Evolutionary conservation across 441 rosid species (phyloP).

Genomic region (Codiaeum variegatum): DNA sequence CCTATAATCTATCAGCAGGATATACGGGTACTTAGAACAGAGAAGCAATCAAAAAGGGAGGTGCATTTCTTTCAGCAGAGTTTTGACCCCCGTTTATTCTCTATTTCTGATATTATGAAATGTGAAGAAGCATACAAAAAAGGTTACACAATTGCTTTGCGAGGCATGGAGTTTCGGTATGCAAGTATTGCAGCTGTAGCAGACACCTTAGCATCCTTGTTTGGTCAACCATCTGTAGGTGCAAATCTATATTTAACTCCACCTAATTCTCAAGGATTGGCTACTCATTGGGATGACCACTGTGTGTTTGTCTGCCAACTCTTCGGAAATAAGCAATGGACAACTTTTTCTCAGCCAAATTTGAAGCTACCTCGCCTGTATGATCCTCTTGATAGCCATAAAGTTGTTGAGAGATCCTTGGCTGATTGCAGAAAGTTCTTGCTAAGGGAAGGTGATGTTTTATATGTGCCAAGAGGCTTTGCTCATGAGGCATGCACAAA

Average conservation of each 20-base stretch:
- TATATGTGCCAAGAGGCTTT: constrained; percentile 66
- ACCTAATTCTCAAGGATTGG: constrained; percentile 58
- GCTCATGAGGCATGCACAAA: constrained; percentile 50
- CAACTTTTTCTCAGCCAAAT: constrained; percentile 33
- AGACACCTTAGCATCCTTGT: constrained; percentile 50
- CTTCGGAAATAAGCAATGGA: constrained; percentile 52
- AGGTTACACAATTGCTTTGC: constrained; percentile 56
- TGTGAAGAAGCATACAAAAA: constrained; percentile 52
- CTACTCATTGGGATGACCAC: constrained; percentile 54
- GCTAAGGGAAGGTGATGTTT: constrained; percentile 53
- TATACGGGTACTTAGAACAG: constrained; percentile 44
- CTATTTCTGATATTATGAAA: constrained; percentile 33
- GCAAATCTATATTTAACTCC: constrained; percentile 66
- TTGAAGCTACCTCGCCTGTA: constrained; percentile 50
- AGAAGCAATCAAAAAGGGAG: constrained; percentile 39
- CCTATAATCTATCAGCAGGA: constrained; percentile 56
- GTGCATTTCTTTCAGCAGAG: constrained; percentile 39
- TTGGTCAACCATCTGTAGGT: constrained; percentile 68
- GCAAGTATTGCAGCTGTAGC: constrained; percentile 41
- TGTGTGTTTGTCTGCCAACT: constrained; percentile 66
- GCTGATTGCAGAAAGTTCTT: constrained; percentile 27
- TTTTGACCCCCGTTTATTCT: constrained; percentile 25
- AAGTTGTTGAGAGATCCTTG: constrained; percentile 22
- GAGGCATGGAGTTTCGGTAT: constrained; percentile 56
- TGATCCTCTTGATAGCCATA: constrained; percentile 33